Evolutionary conservation across 495 filamentous ascomycete species (phyloP), one percentile per base, ranked within the genome.

Genomic region (Penicillium cataractarum): DNA sequence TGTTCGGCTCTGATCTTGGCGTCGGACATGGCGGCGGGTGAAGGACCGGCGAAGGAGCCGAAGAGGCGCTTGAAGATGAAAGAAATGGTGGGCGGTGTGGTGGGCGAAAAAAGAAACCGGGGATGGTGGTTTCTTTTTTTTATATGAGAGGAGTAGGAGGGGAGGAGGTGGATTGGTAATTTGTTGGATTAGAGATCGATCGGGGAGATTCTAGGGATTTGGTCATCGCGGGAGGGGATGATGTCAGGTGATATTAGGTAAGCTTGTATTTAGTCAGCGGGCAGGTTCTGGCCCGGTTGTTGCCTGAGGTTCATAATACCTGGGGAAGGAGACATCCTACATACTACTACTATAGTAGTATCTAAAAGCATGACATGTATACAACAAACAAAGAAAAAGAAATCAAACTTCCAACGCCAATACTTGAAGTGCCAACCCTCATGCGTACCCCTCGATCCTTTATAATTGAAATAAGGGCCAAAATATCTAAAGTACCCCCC

Each of bases 1-100:
- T 70, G 71, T 77, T 97, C 89, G 49, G 91, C 93, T 75, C 94
- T 94, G 60, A 85, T 85, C 79, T 91, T 93, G 63, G 93, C 92
- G 76, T 90, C 87, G 69, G 92, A 90, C 89, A 93, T 93, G 67
- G 74, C 85, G 71, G 83, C 80, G 65, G 90, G 81, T 59, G 81
- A 78, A 26, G 74, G 62, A 65, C 81, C 74, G 70, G 82, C 73
- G 58, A 85, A 81, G 62, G 83, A 83, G 75, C 82, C 82, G 80
- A 97, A 92, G 75, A 97, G 81, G 67, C 88, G 82, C 66, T 87
- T 82, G 76, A 97, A 83, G 79, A 95, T 86, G 75, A 82, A 91
- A 81, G 83, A 78, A 77, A 93, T 92, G 81, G 64, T 89, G 84
- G 83, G 80, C 74, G 69, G 50, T 55, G 17, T 39, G 35, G 19